Evolutionary conservation across 192 early-diverging fungal species (phyloP).

Genomic region (Geosiphon pyriformis): DNA sequence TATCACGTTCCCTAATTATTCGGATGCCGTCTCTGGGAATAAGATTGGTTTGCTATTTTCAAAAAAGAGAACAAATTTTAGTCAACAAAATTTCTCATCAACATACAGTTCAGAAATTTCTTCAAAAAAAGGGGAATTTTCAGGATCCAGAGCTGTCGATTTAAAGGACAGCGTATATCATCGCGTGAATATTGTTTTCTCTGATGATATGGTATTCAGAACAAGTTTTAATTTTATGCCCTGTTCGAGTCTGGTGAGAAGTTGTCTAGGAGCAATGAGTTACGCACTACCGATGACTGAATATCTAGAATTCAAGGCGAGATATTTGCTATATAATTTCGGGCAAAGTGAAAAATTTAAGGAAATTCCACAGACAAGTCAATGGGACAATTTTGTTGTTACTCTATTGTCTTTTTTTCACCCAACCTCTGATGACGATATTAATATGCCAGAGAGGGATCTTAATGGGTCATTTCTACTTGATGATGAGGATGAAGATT

Average conservation of each 20-base stretch:
- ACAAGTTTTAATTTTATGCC: constrained; percentile 30
- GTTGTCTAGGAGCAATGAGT: constrained; percentile 33
- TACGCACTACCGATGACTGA: constrained; percentile 32
- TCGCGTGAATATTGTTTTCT: constrained; percentile 32
- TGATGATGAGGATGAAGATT: constrained; percentile 7
- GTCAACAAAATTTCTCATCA: no score
- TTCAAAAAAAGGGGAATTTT: not conserved
- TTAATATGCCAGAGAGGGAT: constrained; percentile 16
- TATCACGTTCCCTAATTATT: not conserved
- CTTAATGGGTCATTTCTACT: not conserved
- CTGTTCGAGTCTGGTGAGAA: constrained; percentile 34
- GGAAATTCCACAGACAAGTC: constrained; percentile 9
- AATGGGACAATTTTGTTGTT: constrained; percentile 39
- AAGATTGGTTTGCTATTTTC: no score
- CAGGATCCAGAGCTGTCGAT: constrained; percentile 16
- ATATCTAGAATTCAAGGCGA: constrained; percentile 28
- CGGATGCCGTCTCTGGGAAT: no score
- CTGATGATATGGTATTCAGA: constrained; percentile 25
- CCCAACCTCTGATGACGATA: constrained; percentile 19
- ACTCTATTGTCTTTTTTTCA: constrained; percentile 34
- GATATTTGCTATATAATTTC: constrained; percentile 34
- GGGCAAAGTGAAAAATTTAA: not conserved
- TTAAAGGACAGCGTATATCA: constrained; percentile 36
- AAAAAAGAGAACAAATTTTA: no score
- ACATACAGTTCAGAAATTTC: not conserved